phyloP scores from a whole-genome alignment of 2,329 filamentous ascomycete genomes.

The Rutstroemia sp. region DNA sequence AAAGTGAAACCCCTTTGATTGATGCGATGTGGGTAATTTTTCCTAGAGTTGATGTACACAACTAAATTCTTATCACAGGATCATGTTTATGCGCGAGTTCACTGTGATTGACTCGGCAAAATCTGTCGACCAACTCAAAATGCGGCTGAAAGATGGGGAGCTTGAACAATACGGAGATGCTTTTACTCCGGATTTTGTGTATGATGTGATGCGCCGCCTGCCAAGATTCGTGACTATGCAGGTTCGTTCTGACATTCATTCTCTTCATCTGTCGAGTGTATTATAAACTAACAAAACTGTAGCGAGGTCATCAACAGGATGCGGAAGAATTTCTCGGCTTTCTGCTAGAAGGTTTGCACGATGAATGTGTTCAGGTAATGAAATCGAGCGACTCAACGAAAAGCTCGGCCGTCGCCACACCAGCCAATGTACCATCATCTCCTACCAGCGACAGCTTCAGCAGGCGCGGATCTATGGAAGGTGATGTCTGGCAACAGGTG shows the following conservation, averaged over 20 bases:
- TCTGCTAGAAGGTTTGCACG: slow-evolving; percentile 83
- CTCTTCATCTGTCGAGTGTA: background rate
- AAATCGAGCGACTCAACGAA: slow-evolving; percentile 29
- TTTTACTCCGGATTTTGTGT: slow-evolving; percentile 91
- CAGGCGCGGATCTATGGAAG: slow-evolving; percentile 33
- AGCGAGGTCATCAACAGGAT: slow-evolving; percentile 95
- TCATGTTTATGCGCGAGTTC: slow-evolving; percentile 94
- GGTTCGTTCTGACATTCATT: slow-evolving; percentile 43
- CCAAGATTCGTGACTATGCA: slow-evolving; percentile 89
- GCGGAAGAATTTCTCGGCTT: slow-evolving; percentile 96
- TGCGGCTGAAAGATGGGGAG: slow-evolving; percentile 71
- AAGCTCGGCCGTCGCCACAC: slow-evolving; percentile 38
- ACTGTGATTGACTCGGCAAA: slow-evolving; percentile 73
- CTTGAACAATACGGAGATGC: slow-evolving; percentile 86
- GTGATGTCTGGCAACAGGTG: slow-evolving; percentile 87
- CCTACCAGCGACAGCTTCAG: slow-evolving; percentile 35
- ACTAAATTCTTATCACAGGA: slow-evolving; percentile 43
- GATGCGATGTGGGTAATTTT: slow-evolving; percentile 70
- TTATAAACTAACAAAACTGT: slow-evolving; percentile 20
- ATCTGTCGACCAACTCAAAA: slow-evolving; percentile 65
- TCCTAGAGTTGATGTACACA: background rate
- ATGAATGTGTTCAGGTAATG: slow-evolving; percentile 80
- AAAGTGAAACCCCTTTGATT: slow-evolving; percentile 86
- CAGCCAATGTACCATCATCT: slow-evolving; percentile 34
- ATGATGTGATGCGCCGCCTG: slow-evolving; percentile 80